phyloP scores from a whole-genome alignment of 139 green algal species.

The Haematococcus lacustris region DNA sequence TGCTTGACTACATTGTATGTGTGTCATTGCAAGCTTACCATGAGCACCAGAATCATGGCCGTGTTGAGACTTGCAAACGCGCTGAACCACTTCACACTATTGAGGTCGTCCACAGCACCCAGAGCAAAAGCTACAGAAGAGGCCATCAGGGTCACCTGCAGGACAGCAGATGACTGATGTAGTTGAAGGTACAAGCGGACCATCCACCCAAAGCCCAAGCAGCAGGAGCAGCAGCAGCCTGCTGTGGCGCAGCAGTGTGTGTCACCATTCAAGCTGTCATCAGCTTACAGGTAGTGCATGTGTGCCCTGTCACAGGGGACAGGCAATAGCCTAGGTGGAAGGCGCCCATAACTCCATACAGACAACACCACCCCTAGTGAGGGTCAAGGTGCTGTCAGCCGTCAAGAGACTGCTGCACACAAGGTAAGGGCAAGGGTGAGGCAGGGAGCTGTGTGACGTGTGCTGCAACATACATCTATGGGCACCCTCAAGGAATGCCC shows the following conservation, averaged over 20 bases:
- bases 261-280: neutral
- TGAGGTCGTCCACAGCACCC: slow-evolving; percentile 21
- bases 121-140: slow-evolving; percentile 26
- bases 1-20: too few relatives aligned
- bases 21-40: too few relatives aligned
- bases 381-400: too few relatives aligned
- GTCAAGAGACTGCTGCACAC: too few relatives aligned
- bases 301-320: neutral
- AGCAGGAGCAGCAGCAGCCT: too few relatives aligned
- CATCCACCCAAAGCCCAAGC: too few relatives aligned
- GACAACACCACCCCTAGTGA: too few relatives aligned
- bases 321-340: neutral
- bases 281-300: neutral
- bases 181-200: neutral
- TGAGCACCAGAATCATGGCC: slow-evolving; percentile 6
- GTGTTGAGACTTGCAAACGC: slow-evolving; percentile 10
- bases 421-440: too few relatives aligned
- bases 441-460: too few relatives aligned
- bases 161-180: neutral
- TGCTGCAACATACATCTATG: neutral
- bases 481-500: neutral
- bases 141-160: slow-evolving; percentile 21
- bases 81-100: slow-evolving; percentile 16
- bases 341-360: neutral
- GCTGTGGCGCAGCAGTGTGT: neutral